Evolutionary conservation across 2,329 filamentous ascomycete genomes (phyloP).

Genomic region (Cladophialophora carrionii): DNA sequence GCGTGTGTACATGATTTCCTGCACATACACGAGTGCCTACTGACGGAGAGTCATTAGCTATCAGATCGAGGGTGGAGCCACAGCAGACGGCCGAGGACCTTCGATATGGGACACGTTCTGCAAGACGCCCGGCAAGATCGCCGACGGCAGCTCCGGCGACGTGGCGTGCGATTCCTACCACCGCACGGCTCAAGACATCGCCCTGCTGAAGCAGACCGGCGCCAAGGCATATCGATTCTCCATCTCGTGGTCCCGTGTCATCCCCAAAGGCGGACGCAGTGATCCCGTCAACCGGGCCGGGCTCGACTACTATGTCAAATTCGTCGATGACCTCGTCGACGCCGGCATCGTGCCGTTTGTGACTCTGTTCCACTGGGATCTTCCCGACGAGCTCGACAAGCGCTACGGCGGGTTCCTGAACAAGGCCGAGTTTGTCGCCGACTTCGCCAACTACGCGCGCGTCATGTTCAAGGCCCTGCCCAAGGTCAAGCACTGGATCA

Average conservation of each 20-base stretch:
- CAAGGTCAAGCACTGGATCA: constrained; percentile 85
- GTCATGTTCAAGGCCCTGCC: constrained; percentile 74
- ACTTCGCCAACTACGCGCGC: constrained; percentile 78
- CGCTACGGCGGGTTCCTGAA: constrained; percentile 81
- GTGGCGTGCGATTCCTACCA: constrained; percentile 88
- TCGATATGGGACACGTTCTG: constrained; percentile 94
- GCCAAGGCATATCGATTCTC: constrained; percentile 82
- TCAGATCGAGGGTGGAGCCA: constrained; percentile 78
- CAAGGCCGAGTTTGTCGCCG: constrained; percentile 78
- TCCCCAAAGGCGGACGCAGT: constrained; percentile 79
- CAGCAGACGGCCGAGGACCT: constrained; percentile 75
- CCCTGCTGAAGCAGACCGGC: constrained; percentile 72
- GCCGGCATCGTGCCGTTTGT: constrained; percentile 79
- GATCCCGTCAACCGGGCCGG: constrained; percentile 80
- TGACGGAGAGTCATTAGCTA: constrained; percentile 60
- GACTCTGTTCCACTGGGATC: constrained; percentile 87
- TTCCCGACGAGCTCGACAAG: constrained; percentile 75
- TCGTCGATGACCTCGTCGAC: constrained; percentile 75
- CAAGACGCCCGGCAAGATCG: constrained; percentile 77
- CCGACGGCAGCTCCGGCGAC: constrained; percentile 72
- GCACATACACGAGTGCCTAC: neutral
- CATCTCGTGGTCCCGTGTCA: constrained; percentile 79
- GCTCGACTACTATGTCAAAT: constrained; percentile 74
- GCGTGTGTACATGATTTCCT: constrained; percentile 55
- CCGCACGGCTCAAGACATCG: constrained; percentile 74